Evolutionary conservation across 1,139 yeast genomes (phyloP), one percentile per base, ranked within the genome.

Genomic region (Debaryomycetaceae sp.): DNA sequence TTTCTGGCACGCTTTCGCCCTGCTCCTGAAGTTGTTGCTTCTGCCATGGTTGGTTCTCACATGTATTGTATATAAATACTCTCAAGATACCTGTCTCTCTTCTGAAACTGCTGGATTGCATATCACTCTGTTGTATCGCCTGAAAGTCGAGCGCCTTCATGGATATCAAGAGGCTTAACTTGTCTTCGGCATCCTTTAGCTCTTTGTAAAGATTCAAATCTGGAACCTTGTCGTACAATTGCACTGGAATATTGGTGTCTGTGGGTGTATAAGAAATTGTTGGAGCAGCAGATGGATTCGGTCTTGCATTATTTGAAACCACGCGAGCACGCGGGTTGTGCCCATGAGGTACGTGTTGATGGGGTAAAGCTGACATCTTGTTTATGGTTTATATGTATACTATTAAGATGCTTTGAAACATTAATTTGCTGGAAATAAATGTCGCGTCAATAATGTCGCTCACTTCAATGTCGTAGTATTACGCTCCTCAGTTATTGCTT

Each of bases 11-110:
- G 2, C 59, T 53, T 33, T 55, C 50, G 5, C 60, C 62, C 42
- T 57, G 55, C 51, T 60, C 63, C 51, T 56, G 55, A 37, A 54
- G 63, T 43, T 71, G 65, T 46, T 69, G 73, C 42, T 72, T 72
- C 60, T 91, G 98, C 99, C 99, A 93, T 39, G 95, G 89, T 66
- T 93, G 98, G 62, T 88, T 87, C 50, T 83, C 87, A 38, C 86
- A 75, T 2, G 89, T 84, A 61, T 88, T 90, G 56, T 93, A 89
- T 31, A 95, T 72, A 60, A 85, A 93, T 23, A 93, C 79, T 47
- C 99, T 79, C 57, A 93, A 73, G 4, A 74, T 65, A 29, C 84
- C 79, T 49, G 80, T 71, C 59, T 78, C 72, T 56, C 75, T 68
- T 52, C 76, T 69, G 49, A 68, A 68, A 45, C 64, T 64, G 43